Evolutionary conservation across 495 filamentous ascomycete genomes (phyloP), one percentile per base, ranked within the genome.

Genomic region (Tuber aestivum): DNA sequence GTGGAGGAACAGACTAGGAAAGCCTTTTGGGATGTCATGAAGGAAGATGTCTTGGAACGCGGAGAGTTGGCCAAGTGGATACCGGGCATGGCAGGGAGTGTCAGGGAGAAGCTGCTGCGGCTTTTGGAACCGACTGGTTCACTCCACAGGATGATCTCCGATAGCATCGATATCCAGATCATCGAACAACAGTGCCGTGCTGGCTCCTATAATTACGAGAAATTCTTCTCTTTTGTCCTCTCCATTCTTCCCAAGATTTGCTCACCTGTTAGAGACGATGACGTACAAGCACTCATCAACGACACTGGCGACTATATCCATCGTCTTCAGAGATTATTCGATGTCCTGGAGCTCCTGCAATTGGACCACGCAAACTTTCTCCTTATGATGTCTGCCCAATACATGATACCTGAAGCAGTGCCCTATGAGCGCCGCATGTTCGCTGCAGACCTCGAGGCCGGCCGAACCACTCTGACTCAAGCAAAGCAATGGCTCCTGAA

Each of bases 281-380:
- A 93, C 80, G 93, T 97, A 69, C 92, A 94, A 81, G 89, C 87
- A 2, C 88, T 98, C 35, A 86, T 91, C 3, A 90, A 93, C 35
- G 90, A 93, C 80, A 91, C 86, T 37, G 92, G 91, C 1, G 92
- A 94, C 83, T 90, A 94, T 69, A 94, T 97, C 32, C 90, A 93
- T 78, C 92, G 94, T 70, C 86, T 97, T 7, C 91, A 94, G 73
- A 90, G 92, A 42, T 86, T 98, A 41, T 91, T 97, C 81, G 89
- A 91, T 72, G 91, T 96, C 50, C 93, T 97, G 72, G 93, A 99
- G 81, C 87, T 94, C 71, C 89, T 99, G 79, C 91, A 93, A n/a
- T 89, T 97, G 73, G 95, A 99, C 82, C 94, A 97, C 80, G 92
- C 94, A 12, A 99, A 99, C 83, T 98, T 95, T 80, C 89, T 97